These are phyloP conservation scores for Xylariaceae sp. DNA, from an alignment of 2,329 filamentous ascomycete species.

Conservation along the genomic window DNA sequence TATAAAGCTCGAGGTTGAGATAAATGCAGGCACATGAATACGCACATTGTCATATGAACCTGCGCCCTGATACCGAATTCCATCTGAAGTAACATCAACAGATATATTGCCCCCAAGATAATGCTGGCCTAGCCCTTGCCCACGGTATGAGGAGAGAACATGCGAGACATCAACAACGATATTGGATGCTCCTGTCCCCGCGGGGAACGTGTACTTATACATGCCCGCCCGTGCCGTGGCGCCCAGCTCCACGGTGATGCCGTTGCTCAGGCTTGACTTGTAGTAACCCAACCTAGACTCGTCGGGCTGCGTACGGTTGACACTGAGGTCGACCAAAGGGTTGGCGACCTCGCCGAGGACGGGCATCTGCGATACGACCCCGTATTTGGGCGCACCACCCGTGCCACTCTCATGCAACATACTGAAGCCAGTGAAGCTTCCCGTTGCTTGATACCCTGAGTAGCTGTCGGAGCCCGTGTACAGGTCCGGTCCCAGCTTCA, in stretches of 20 bases:
- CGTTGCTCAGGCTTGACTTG: constrained; percentile 48
- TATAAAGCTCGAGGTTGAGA: no score
- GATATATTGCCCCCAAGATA: constrained; percentile 56
- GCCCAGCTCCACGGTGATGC: constrained; percentile 51
- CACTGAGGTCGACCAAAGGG: constrained; percentile 51
- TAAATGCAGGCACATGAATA: no score
- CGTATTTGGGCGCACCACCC: constrained; percentile 65
- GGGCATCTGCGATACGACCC: constrained; percentile 57
- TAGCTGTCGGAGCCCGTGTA: constrained; percentile 46
- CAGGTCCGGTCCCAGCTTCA: constrained; percentile 46
- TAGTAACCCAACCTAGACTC: constrained; percentile 57
- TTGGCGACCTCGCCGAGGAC: constrained; percentile 45
- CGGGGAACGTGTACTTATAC: constrained; percentile 56
- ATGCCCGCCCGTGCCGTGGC: constrained; percentile 53
- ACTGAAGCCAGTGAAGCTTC: constrained; percentile 54
- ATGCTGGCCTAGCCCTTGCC: constrained; percentile 54
- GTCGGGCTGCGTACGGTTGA: constrained; percentile 47
- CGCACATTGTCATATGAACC: constrained; percentile 58
- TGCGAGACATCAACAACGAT: constrained; percentile 62
- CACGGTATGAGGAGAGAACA: constrained; percentile 56
- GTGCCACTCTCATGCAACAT: constrained; percentile 64
- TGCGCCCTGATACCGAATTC: constrained; percentile 49
- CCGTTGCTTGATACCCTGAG: constrained; percentile 45
- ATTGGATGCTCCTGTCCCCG: constrained; percentile 33
- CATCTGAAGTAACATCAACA: constrained; percentile 39